These are phyloP conservation scores for Fallopia convolvulus DNA, from an alignment of 148 eudicot species.

Conservation along the genomic window DNA sequence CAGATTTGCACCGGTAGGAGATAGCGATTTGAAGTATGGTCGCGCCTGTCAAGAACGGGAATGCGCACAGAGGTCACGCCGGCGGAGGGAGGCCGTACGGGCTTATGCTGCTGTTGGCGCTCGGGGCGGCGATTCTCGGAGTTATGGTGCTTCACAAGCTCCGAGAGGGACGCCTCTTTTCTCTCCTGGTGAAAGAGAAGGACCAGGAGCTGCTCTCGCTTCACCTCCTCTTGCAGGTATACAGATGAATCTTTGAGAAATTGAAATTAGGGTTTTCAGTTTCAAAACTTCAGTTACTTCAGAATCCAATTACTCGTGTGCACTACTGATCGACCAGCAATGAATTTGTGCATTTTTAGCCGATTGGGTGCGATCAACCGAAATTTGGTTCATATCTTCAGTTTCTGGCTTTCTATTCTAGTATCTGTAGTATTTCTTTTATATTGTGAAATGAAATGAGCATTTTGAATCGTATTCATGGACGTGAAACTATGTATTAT, in stretches of 20 bases:
- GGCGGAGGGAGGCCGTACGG: constrained; percentile 38
- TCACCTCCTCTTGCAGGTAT: constrained; percentile 69
- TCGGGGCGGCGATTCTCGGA: constrained; percentile 57
- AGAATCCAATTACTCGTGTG: neutral
- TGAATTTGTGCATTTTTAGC: neutral
- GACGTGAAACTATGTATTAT: neutral
- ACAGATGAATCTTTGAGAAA: neutral
- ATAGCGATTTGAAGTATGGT: constrained; percentile 14
- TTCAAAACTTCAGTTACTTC: neutral
- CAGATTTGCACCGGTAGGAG: constrained; percentile 11
- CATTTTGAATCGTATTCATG: neutral
- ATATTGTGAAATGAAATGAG: neutral
- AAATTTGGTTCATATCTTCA: neutral
- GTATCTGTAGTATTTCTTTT: neutral
- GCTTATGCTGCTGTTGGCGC: constrained; percentile 43
- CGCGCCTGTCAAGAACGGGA: constrained; percentile 13
- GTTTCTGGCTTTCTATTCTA: neutral
- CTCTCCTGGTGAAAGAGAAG: constrained; percentile 47
- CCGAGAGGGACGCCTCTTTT: constrained; percentile 44
- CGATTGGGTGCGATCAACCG: neutral
- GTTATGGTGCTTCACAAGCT: constrained; percentile 65
- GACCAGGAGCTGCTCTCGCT: constrained; percentile 57
- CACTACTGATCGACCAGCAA: neutral
- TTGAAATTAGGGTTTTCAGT: neutral
- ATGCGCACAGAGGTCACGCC: constrained; percentile 15